Evolutionary conservation across 192 early-diverging fungal genomes (phyloP), one percentile per base, ranked within the genome.

Genomic region (Backusella luteola): DNA sequence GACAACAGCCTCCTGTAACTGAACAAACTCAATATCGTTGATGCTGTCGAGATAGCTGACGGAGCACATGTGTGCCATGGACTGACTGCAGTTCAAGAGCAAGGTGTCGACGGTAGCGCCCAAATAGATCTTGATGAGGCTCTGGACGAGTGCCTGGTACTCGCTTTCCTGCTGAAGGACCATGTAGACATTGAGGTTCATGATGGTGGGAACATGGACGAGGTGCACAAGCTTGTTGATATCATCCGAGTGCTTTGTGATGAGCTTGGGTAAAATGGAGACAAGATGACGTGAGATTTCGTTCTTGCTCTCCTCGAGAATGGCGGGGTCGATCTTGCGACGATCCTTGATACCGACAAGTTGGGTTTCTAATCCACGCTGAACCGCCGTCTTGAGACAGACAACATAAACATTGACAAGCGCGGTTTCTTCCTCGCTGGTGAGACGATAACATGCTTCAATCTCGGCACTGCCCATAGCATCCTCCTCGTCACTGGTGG

Each of bases 371-470:
- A 56, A 32, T 26, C 78, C 78, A 5, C 21, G 44, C 34, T 70
- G 2, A 17, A 79, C 59, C 1, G 46, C 67, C 46, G 80, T 42
- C 32, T 85, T 78, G 1, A 88, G 69, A 68, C 85, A 85, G 17
- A 75, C 76, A 4, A 86, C 78, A 74, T 86, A 81, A 11, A 85
- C 80, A 39, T 88, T 81, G 19, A 91, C 56, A 26, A 91, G 75
- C 8, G 86, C 69, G n/a, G 86, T 82, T 39, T 91, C 90, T 73
- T 91, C 85, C 6, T 84, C 81, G 3, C 88, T 84, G 17, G 77
- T 84, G 6, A 90, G 63, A 4, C 78, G 66, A 70, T 89, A 89
- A 21, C 73, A 77, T 2, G 81, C 79, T 19, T 83, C 79, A 59
- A 85, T 67, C 5, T 42, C 70, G 4, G 6, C 36, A 17, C 32